Percentiles rank a stretch among this genome's conserved stretches.
Evolutionary conservation across 495 filamentous ascomycete species (phyloP).

Genomic region (Penicillium goetzii): DNA sequence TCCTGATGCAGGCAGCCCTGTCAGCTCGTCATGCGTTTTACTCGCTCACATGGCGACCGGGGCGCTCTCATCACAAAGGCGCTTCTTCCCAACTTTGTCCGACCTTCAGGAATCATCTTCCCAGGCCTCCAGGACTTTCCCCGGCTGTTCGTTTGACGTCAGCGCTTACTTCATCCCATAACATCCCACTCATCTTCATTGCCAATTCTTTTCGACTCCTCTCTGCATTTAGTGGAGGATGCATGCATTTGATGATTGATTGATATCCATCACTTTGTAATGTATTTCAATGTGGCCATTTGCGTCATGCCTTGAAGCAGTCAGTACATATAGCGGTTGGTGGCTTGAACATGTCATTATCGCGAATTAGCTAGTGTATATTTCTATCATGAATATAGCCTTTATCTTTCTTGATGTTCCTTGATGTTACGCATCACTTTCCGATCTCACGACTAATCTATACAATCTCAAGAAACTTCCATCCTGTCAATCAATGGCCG

Average conservation of each 20-base stretch:
- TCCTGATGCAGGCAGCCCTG: neutral
- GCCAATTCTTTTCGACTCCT: conserved; percentile 1
- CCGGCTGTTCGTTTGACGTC: neutral
- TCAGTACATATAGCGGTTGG: neutral
- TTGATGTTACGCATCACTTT: neutral
- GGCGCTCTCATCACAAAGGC: neutral
- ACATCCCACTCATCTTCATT: conserved; percentile 1
- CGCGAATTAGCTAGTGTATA: conserved; percentile 3
- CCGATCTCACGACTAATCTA: too few species aligned
- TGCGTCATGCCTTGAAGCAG: neutral
- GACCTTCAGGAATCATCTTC: neutral
- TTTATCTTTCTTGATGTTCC: neutral
- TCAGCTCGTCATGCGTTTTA: too few species aligned
- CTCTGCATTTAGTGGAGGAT: conserved; percentile 1
- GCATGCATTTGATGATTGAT: neutral
- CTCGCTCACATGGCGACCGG: neutral
- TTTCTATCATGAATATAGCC: neutral
- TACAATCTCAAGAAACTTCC: neutral
- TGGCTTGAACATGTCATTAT: conserved; percentile 4
- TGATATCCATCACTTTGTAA: neutral
- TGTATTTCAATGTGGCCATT: neutral
- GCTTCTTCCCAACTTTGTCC: neutral
- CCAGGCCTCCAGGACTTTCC: neutral
- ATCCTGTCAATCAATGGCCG: neutral
- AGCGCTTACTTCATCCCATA: neutral